A percentile compares a stretch with the other conserved stretches of the same genome.
phyloP scores from a whole-genome alignment of 2,329 filamentous ascomycete species.

The Stagonosporopsis chrysanthemi region DNA sequence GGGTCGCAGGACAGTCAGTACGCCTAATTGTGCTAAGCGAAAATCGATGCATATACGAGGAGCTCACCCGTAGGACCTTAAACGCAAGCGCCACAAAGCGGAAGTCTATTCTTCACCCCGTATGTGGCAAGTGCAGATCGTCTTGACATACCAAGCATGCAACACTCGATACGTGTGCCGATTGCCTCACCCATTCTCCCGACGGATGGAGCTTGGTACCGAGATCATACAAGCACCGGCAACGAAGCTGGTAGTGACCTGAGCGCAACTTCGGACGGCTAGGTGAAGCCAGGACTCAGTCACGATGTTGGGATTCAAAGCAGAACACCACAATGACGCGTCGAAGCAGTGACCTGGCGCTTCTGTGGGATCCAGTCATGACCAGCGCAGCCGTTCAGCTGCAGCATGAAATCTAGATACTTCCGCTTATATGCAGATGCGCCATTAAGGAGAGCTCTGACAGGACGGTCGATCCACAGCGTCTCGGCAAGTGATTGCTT shows the following conservation, averaged over 20 bases:
- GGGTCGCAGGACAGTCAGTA: neutral
- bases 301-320: neutral
- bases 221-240: no score
- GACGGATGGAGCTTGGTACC: no score
- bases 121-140: neutral
- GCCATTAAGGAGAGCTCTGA: neutral
- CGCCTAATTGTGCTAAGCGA: neutral
- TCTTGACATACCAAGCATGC: neutral
- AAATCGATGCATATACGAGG: neutral
- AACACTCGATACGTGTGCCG: no score
- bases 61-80: neutral
- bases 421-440: neutral
- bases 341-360: neutral
- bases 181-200: no score
- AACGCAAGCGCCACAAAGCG: neutral
- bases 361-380: neutral
- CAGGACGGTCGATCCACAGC: neutral
- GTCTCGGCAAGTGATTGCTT: neutral
- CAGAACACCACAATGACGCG: neutral
- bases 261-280: neutral
- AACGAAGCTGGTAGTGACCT: neutral
- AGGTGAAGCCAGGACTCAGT: neutral
- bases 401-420: neutral
- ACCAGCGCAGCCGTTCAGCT: neutral
- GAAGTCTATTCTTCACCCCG: neutral